Evolutionary conservation across 2,329 filamentous ascomycete genomes (phyloP), one percentile per base, ranked within the genome.

Genomic region (Thelonectria discophora): DNA sequence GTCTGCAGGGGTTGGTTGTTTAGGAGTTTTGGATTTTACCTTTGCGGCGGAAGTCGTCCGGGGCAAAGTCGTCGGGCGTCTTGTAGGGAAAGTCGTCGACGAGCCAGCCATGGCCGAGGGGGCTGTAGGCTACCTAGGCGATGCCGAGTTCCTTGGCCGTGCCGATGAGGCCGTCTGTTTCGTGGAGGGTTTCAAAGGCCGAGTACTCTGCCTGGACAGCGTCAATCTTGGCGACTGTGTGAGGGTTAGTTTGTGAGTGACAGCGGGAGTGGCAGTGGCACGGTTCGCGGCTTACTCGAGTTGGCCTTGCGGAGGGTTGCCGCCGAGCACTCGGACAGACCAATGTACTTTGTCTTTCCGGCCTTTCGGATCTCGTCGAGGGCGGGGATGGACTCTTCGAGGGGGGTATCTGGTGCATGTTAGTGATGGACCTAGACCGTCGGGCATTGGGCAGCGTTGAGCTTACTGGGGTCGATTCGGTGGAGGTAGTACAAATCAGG

Each of bases 261-360:
- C 13, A 13, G 8, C 11, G 12, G 12, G 21, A 39, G 40, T 62
- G 6, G 54, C 32, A 12, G 10, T 17, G 1, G 9, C 3, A 21
- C 2, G 1, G 1, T 20, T 43, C 15, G 20, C 5, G 5, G 20
- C 73, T 45, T 47, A 81, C 79, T 80, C 1, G 78, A 77, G 55
- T 80, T 78, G 0, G 80, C 81, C 58, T 79, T 80, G 20, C 79
- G 77, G 5, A 82, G 65, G 0, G 80, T 82, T 1, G 69, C 69
- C 0, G 79, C 79, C 2, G 80, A 82, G 62, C 80, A 81, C 56
- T 82, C 81, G 0, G 79, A 82, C 0, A 83, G 73, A 12, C 80
- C 81, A 51, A 82, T 82, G 54, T 81, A 82, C 68, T 81, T 82
- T 15, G 80, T 81, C 69, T 81, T 82, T 5, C 80, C 80, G 0